phyloP scores from a whole-genome alignment of 1,284 basidiomycete species.

The Meira nashicola region DNA sequence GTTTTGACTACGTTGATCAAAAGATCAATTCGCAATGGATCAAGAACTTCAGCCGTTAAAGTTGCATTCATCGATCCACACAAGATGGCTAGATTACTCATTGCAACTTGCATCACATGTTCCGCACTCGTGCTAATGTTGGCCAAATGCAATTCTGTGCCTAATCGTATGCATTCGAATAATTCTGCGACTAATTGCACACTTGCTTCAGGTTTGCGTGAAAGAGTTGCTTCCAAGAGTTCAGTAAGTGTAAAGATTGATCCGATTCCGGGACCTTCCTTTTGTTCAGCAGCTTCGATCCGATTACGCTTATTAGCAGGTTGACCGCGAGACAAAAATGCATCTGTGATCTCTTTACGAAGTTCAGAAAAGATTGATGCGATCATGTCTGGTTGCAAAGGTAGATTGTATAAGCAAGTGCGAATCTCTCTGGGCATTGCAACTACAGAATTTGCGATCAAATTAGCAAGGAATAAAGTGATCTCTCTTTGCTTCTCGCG shows the following conservation, averaged over 20 bases:
- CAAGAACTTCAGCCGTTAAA: constrained; percentile 29
- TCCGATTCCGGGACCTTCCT: neutral
- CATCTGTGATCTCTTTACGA: constrained; percentile 57
- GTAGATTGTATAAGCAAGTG: neutral
- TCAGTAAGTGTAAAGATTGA: constrained; percentile 33
- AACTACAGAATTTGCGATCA: neutral
- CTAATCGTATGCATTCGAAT: constrained; percentile 68
- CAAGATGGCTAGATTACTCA: constrained; percentile 64
- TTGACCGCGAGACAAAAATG: constrained; percentile 56
- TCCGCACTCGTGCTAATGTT: constrained; percentile 61
- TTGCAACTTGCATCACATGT: constrained; percentile 75
- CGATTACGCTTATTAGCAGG: constrained; percentile 18
- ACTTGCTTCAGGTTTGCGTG: constrained; percentile 61
- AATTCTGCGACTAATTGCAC: constrained; percentile 70
- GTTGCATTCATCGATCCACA: neutral
- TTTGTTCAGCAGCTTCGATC: constrained; percentile 19
- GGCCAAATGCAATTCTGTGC: constrained; percentile 62
- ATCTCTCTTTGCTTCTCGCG: constrained; percentile 60
- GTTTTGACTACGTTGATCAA: constrained; percentile 48
- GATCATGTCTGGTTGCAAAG: constrained; percentile 48
- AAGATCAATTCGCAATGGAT: constrained; percentile 38
- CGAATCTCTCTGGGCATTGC: neutral
- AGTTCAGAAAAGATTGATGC: constrained; percentile 62
- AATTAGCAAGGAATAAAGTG: constrained; percentile 46
- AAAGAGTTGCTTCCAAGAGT: constrained; percentile 68